A percentile compares a stretch with the other conserved stretches of the same genome.
phyloP scores from a whole-genome alignment of 768 basidiomycete genomes.

The Pleurotus citrinopileatus region DNA sequence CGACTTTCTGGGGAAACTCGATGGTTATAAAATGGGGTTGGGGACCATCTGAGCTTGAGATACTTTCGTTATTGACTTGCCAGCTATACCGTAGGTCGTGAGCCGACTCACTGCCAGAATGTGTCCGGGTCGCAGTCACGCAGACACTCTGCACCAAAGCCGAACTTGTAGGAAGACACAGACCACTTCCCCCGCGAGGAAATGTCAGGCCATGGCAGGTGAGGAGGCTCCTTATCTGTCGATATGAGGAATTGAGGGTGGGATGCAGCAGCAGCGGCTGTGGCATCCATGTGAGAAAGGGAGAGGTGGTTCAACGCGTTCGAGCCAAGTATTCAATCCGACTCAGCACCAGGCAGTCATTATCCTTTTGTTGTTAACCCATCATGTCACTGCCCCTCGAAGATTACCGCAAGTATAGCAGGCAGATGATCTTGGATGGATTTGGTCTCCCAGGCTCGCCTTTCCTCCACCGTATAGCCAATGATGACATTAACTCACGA shows the following conservation, averaged over 20 bases:
- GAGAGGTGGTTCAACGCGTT: neutral
- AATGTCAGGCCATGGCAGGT: conserved; percentile 77
- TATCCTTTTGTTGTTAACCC: neutral
- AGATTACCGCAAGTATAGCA: conserved; percentile 89
- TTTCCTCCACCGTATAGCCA: neutral
- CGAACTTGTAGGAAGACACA: conserved; percentile 95
- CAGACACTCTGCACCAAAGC: conserved; percentile 92
- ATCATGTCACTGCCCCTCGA: conserved; percentile 35
- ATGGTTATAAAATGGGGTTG: conserved; percentile 96
- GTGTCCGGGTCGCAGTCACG: conserved; percentile 87
- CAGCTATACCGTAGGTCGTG: neutral
- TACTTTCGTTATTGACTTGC: conserved; percentile 4
- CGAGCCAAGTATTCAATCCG: too few relatives aligned
- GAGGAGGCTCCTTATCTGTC: conserved; percentile 35
- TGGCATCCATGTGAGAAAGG: neutral
- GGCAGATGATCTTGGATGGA: conserved; percentile 93
- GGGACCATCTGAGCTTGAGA: conserved; percentile 80
- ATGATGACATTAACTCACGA: conserved; percentile 12
- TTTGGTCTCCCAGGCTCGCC: conserved; percentile 78
- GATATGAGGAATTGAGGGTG: conserved; percentile 6
- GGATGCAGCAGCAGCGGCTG: neutral
- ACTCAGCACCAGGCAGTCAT: too few relatives aligned
- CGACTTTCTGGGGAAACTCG: conserved; percentile 88
- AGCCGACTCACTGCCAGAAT: conserved; percentile 89
- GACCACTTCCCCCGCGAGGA: conserved; percentile 91